Conservation (phyloP, 1,139 yeast genomes). For the Sugiyamaella grinbergsii region DNA sequence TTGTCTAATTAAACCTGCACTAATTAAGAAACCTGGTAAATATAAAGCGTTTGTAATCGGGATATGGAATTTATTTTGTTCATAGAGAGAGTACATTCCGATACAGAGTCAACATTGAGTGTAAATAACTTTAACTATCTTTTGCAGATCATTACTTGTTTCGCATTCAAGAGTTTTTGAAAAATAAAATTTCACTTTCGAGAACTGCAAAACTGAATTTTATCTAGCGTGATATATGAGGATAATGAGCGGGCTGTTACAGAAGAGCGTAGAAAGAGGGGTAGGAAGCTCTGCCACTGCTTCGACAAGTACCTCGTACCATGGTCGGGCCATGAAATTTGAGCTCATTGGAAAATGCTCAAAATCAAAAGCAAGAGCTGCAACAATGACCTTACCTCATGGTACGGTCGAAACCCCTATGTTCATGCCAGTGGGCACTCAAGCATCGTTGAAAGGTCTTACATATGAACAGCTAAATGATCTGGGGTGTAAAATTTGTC, state of each 20-base stretch:
- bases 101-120: too few species aligned
- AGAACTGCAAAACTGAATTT: too few species aligned
- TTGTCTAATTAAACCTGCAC: too few species aligned
- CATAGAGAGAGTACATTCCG: too few species aligned
- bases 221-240: conserved; percentile 4
- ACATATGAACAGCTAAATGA: conserved; percentile 47
- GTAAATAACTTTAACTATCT: too few species aligned
- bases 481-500: conserved; percentile 47
- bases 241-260: conserved; percentile 15
- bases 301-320: conserved; percentile 20
- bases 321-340: conserved; percentile 43
- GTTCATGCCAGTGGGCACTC: conserved; percentile 53
- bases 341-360: conserved; percentile 47
- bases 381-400: conserved; percentile 47
- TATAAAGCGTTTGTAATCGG: too few species aligned
- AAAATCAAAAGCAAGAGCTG: conserved; percentile 49
- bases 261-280: conserved; percentile 14
- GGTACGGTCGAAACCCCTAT: conserved; percentile 50
- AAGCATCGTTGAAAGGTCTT: conserved; percentile 50
- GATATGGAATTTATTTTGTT: too few species aligned
- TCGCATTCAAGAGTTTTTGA: neutral
- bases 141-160: conserved; percentile 12
- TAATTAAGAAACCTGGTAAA: too few species aligned
- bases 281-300: conserved; percentile 1
- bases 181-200: conserved; percentile 6